These are phyloP conservation scores for Naumovozyma castellii DNA, from an alignment of 805 yeast species.

Conservation along the genomic window DNA sequence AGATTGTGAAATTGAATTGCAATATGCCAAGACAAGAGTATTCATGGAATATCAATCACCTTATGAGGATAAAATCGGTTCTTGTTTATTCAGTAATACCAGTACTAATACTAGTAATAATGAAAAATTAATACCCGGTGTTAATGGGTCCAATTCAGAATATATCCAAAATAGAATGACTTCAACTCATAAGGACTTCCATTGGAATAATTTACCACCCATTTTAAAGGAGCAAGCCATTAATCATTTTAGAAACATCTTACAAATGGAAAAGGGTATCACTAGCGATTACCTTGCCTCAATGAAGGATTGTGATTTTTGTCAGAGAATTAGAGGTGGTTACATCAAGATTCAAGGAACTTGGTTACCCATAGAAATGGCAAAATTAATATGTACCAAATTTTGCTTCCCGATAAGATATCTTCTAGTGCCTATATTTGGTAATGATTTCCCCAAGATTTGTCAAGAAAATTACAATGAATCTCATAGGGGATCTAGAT, in stretches of 20 bases:
- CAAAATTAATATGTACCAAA: conserved; percentile 55
- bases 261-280: conserved; percentile 7
- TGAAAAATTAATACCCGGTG: too few species aligned
- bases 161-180: not conserved
- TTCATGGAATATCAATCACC: not conserved
- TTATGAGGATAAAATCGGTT: not conserved
- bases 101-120: too few species aligned
- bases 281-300: conserved; percentile 8
- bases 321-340: conserved; percentile 80
- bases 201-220: conserved; percentile 20
- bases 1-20: conserved; percentile 5
- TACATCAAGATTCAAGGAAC: conserved; percentile 89
- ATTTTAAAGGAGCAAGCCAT: conserved; percentile 11
- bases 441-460: conserved; percentile 43
- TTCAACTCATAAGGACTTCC: conserved; percentile 20
- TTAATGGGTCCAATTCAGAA: not conserved
- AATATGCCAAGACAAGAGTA: not conserved
- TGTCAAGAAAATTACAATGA: conserved; percentile 16
- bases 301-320: conserved; percentile 16
- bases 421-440: conserved; percentile 73
- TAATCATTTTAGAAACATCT: conserved; percentile 7
- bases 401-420: conserved; percentile 73
- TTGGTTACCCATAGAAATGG: conserved; percentile 72
- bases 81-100: not conserved
- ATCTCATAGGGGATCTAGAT: not conserved